Evolutionary conservation across 192 early-diverging fungal genomes (phyloP).

Genomic region (Mortierella alpina): DNA sequence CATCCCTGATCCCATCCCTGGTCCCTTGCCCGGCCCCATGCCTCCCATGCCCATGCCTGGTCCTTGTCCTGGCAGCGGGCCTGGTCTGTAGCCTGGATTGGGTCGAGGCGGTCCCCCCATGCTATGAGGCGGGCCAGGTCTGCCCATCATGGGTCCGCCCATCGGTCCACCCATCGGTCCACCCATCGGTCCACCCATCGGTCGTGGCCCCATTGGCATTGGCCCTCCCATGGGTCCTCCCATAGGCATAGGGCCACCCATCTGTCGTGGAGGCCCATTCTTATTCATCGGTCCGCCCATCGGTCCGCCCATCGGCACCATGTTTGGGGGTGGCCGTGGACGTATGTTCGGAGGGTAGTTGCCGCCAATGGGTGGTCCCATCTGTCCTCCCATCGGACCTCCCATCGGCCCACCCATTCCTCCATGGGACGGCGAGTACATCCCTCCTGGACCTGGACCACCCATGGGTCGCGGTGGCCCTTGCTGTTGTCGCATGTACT

Average conservation of each 20-base stretch:
- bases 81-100: slow-evolving; percentile 6
- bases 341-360: slow-evolving; percentile 41
- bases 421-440: slow-evolving; percentile 20
- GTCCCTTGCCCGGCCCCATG: slow-evolving; percentile 10
- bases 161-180: slow-evolving; percentile 19
- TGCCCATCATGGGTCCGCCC: slow-evolving; percentile 26
- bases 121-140: not conserved
- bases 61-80: slow-evolving; percentile 7
- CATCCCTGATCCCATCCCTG: slow-evolving; percentile 5
- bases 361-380: slow-evolving; percentile 22
- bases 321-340: slow-evolving; percentile 37
- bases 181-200: slow-evolving; percentile 29
- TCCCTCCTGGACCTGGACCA: slow-evolving; percentile 27
- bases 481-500: slow-evolving; percentile 33
- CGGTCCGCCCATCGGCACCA: slow-evolving; percentile 21
- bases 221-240: no score
- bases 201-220: slow-evolving; percentile 26
- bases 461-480: slow-evolving; percentile 36
- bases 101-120: slow-evolving; percentile 26
- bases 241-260: slow-evolving; percentile 42
- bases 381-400: slow-evolving; percentile 11
- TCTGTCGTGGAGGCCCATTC: slow-evolving; percentile 33
- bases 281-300: slow-evolving; percentile 36
- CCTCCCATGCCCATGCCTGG: slow-evolving; percentile 10
- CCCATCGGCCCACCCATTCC: slow-evolving; percentile 24